phyloP scores from a whole-genome alignment of 768 basidiomycete species.

The Plicaturopsis crispa region DNA sequence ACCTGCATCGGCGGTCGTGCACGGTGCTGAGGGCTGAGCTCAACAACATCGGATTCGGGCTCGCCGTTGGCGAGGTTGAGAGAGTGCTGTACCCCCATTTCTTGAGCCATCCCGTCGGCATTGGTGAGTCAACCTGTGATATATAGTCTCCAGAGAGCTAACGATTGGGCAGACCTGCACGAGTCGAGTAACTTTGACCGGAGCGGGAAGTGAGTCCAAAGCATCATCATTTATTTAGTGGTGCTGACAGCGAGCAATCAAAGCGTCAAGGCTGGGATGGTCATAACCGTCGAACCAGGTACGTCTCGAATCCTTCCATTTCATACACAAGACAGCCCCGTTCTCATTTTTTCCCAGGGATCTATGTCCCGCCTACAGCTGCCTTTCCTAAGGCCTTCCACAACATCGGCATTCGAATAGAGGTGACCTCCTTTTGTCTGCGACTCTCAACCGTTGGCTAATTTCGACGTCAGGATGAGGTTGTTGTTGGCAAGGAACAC shows the following conservation, averaged over 20 bases:
- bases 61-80: conserved; percentile 50
- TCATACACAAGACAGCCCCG: neutral
- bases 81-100: conserved; percentile 85
- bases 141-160: conserved; percentile 4
- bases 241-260: conserved; percentile 1
- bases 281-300: conserved; percentile 90
- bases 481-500: conserved; percentile 57
- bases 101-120: conserved; percentile 86
- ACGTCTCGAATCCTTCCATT: conserved; percentile 7
- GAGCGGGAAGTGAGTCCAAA: conserved; percentile 36
- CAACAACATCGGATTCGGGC: conserved; percentile 40
- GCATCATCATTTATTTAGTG: neutral
- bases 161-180: conserved; percentile 63
- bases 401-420: conserved; percentile 87
- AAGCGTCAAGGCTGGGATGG: conserved; percentile 79
- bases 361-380: conserved; percentile 79
- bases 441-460: conserved; percentile 6
- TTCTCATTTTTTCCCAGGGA: conserved; percentile 33
- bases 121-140: conserved; percentile 41
- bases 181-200: conserved; percentile 67
- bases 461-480: conserved; percentile 47
- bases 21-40: conserved; percentile 64
- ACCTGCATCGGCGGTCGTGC: conserved; percentile 72
- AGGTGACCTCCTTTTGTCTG: conserved; percentile 34
- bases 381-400: conserved; percentile 86